phyloP scores from a whole-genome alignment of 2,329 filamentous ascomycete species.

The Byssochlamys sp. region DNA sequence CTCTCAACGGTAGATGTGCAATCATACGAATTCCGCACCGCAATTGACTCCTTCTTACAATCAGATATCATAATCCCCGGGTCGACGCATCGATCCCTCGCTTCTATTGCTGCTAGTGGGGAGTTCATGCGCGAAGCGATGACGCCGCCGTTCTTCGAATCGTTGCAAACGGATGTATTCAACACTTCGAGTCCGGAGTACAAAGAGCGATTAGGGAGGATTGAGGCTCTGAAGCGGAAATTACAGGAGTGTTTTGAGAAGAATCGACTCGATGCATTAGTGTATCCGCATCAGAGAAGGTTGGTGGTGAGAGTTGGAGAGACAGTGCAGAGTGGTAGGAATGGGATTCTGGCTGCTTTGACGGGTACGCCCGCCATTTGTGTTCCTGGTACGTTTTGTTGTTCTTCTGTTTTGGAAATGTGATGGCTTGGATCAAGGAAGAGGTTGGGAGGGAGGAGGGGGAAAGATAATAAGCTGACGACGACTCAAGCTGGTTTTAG shows the following conservation, averaged over 20 bases:
- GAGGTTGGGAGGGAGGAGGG: too few species aligned
- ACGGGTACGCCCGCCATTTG: conserved; percentile 45
- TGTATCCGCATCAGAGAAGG: conserved; percentile 58
- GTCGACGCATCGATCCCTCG: conserved; percentile 28
- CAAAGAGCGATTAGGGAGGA: conserved; percentile 35
- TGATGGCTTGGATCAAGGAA: not conserved
- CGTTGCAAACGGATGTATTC: conserved; percentile 44
- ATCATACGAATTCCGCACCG: conserved; percentile 49
- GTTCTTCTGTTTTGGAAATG: not conserved
- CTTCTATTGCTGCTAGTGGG: conserved; percentile 41
- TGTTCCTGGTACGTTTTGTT: conserved; percentile 20
- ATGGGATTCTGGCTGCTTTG: conserved; percentile 47
- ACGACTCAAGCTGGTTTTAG: conserved; percentile 38
- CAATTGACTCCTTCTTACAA: conserved; percentile 48
- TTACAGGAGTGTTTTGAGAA: conserved; percentile 43
- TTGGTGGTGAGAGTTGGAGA: conserved; percentile 51
- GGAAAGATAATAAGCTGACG: not conserved
- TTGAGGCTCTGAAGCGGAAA: conserved; percentile 44
- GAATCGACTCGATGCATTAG: conserved; percentile 46
- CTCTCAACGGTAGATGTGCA: conserved; percentile 48
- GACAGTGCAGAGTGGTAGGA: conserved; percentile 50
- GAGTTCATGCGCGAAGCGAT: conserved; percentile 44
- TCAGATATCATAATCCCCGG: conserved; percentile 13
- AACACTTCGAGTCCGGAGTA: conserved; percentile 47
- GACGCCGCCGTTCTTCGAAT: conserved; percentile 49